Evolutionary conservation across 768 basidiomycete species (phyloP), one percentile per base, ranked within the genome.

Genomic region (Sporobolomyces pararoseus): DNA sequence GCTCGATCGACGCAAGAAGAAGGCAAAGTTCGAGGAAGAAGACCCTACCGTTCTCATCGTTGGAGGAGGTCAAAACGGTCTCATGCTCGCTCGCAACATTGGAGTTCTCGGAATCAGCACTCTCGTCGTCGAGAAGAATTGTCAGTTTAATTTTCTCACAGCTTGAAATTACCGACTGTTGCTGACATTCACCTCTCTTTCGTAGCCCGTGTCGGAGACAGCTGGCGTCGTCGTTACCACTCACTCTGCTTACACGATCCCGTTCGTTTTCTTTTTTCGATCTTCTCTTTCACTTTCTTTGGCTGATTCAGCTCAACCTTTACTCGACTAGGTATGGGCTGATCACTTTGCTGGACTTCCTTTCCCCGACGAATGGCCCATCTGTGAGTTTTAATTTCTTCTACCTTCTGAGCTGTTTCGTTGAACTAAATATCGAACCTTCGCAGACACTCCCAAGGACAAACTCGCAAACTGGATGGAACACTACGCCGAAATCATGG

Each of bases 111-210:
- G 83, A 25, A 78, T 90, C 17, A 74, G 80, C 2, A 80, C 83
- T 1, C 79, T 91, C 14, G 79, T 90, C 19, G 80, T 90, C 54
- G 89, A 91, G 77, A 85, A 83, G 78, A 83, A 86, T 59, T 67
- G 76, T 16, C 79, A 84, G 25, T 82, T 88, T 17, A 9, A 17
- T 17, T 42, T 42, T 17, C 17, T 42, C n/a, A n/a, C n/a, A n/a
- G n/a, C n/a, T n/a, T n/a, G n/a, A n/a, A n/a, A n/a, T n/a, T n/a
- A n/a, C 17, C 39, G 39, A 42, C 39, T 42, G 39, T 17, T n/a
- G n/a, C n/a, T n/a, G n/a, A n/a, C n/a, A n/a, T n/a, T n/a, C n/a
- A n/a, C n/a, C n/a, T n/a, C 31, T 19, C 21, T 29, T 49, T 32
- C 4, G 51, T 21, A 59, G 58, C 70, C 29, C 70, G 79, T 31